Conservation (phyloP, 805 yeast species). For the Metschnikowia amazonensis region DNA sequence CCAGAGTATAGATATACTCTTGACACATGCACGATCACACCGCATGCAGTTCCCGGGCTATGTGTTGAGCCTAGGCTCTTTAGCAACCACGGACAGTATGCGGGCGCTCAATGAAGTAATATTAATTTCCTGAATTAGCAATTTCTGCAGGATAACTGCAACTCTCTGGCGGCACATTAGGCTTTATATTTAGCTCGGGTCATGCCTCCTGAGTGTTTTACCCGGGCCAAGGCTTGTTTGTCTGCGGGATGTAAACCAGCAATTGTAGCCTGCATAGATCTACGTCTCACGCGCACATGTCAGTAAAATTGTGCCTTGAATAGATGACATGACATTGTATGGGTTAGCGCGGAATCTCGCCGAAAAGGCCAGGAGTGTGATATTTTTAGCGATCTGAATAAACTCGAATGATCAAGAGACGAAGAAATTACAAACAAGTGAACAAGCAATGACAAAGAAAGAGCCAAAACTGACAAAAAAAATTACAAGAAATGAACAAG, state of each 20-base stretch:
- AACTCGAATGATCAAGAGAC: background rate
- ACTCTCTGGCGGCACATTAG: too few relatives aligned
- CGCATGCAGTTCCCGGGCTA: constrained; percentile 3
- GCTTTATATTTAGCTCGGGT: background rate
- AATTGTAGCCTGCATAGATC: background rate
- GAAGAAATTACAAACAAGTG: too few relatives aligned
- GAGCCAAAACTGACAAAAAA: background rate
- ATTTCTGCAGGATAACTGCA: background rate
- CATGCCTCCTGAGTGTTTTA: background rate
- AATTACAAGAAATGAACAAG: background rate
- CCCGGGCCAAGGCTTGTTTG: background rate
- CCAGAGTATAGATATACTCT: background rate
- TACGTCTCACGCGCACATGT: background rate
- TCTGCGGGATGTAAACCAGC: constrained; percentile 1
- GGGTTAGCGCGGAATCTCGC: background rate
- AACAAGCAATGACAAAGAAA: too few relatives aligned
- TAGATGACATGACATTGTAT: background rate
- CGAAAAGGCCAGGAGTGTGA: background rate
- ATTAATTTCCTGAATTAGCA: too few relatives aligned
- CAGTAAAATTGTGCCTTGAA: background rate
- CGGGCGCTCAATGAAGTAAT: too few relatives aligned
- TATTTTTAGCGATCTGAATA: background rate
- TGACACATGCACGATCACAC: constrained; percentile 1
- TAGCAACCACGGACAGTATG: too few relatives aligned
- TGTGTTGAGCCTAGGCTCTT: background rate